Evolutionary conservation across 331 rosid genomes (phyloP).

Genomic region (Telfairia occidentalis): DNA sequence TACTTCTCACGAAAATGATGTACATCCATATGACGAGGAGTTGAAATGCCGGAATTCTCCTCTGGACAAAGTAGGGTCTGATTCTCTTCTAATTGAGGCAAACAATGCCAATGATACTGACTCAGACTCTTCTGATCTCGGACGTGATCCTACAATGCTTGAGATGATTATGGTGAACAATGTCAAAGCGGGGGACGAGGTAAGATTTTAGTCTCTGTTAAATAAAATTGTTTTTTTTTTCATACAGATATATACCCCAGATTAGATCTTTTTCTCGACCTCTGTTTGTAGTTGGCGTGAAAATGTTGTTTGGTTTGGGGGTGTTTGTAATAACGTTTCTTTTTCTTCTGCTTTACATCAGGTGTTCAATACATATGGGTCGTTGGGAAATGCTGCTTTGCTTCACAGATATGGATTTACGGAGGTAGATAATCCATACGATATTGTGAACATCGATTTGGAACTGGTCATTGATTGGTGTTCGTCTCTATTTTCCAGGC

Average conservation of each 20-base stretch:
- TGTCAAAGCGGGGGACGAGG: slow-evolving; percentile 71
- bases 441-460: slow-evolving; percentile 75
- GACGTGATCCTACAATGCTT: slow-evolving; percentile 27
- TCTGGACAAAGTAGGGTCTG: slow-evolving; percentile 14
- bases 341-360: slow-evolving; percentile 17
- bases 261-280: background rate
- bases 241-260: background rate
- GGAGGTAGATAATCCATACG: slow-evolving; percentile 57
- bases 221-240: background rate
- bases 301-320: background rate
- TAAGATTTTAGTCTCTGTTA: slow-evolving; percentile 12
- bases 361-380: slow-evolving; percentile 83
- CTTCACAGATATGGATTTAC: slow-evolving; percentile 92
- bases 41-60: slow-evolving; percentile 19
- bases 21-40: slow-evolving; percentile 10
- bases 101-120: slow-evolving; percentile 12
- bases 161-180: slow-evolving; percentile 83
- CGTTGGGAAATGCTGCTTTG: slow-evolving; percentile 76
- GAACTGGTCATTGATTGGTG: slow-evolving; percentile 62
- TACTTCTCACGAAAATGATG: slow-evolving; percentile 12
- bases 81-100: slow-evolving; percentile 12
- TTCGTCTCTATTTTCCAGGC: slow-evolving; percentile 46
- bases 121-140: slow-evolving; percentile 25
- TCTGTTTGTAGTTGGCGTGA: background rate
- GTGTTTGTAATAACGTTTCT: background rate